Conservation (phyloP, 176 grass and related monocot genomes). For the Juncus effusus region DNA sequence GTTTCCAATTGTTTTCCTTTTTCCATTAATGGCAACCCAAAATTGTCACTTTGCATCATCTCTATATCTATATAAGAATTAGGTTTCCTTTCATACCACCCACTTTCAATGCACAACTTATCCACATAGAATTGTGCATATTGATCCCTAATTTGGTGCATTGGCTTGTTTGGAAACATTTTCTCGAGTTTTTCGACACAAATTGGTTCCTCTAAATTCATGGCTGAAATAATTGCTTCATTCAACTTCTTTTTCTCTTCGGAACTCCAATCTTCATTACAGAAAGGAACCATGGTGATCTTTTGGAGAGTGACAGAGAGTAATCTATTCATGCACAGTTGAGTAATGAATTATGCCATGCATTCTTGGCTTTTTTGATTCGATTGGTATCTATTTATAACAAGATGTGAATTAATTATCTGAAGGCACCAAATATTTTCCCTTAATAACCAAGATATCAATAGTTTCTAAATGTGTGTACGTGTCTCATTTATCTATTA, state of each 20-base stretch:
- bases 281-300: constrained; percentile 19
- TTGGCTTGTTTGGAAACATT: constrained; percentile 28
- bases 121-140: constrained; percentile 20
- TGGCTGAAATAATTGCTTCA: constrained; percentile 1
- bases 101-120: constrained; percentile 3
- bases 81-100: background rate
- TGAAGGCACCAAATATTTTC: too few relatives aligned
- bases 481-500: too few relatives aligned
- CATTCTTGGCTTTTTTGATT: too few relatives aligned
- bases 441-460: too few relatives aligned
- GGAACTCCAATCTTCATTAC: constrained; percentile 25
- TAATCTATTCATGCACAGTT: background rate
- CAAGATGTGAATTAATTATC: too few relatives aligned
- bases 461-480: too few relatives aligned
- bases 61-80: background rate
- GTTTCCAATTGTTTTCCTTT: background rate
- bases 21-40: background rate
- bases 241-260: constrained; percentile 34
- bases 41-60: constrained; percentile 2
- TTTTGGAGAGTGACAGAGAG: background rate
- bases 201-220: constrained; percentile 9
- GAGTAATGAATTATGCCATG: too few relatives aligned
- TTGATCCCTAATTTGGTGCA: constrained; percentile 29
- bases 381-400: too few relatives aligned
- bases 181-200: constrained; percentile 3